phyloP scores from a whole-genome alignment of 768 basidiomycete species.

The Hygrophorus pudorinus region DNA sequence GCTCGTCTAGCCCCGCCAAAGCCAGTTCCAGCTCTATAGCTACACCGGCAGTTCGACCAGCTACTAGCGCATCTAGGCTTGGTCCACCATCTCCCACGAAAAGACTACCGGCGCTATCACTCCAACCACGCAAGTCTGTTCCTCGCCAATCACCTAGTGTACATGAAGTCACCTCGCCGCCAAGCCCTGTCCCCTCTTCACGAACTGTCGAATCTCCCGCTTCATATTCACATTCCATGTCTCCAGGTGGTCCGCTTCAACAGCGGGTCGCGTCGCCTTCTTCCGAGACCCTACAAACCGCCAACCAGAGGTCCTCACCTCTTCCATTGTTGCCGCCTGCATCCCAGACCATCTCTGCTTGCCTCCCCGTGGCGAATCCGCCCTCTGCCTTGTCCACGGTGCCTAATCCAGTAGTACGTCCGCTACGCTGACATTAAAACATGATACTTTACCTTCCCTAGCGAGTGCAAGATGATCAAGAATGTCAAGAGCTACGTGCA shows the following conservation, averaged over 20 bases:
- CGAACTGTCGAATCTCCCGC: slow-evolving; percentile 3
- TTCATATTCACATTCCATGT: background rate
- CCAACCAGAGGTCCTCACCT: background rate
- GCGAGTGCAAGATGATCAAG: slow-evolving; percentile 36
- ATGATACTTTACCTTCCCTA: slow-evolving; percentile 7
- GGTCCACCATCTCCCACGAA: slow-evolving; percentile 48
- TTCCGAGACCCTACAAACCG: background rate
- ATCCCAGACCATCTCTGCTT: background rate
- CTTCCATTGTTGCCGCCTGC: background rate
- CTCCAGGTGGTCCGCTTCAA: background rate
- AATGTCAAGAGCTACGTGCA: slow-evolving; percentile 71
- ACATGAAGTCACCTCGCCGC: slow-evolving; percentile 22
- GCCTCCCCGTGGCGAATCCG: slow-evolving; percentile 8
- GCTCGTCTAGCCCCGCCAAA: slow-evolving; percentile 58
- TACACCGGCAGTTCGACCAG: slow-evolving; percentile 18
- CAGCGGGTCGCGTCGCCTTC: background rate
- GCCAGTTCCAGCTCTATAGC: slow-evolving; percentile 22
- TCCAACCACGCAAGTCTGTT: slow-evolving; percentile 42
- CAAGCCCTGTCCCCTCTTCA: slow-evolving; percentile 10
- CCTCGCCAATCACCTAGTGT: slow-evolving; percentile 32
- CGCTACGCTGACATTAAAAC: background rate
- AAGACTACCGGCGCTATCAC: slow-evolving; percentile 33
- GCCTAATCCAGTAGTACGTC: background rate
- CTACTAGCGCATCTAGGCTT: slow-evolving; percentile 16
- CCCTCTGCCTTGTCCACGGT: slow-evolving; percentile 19